Base-by-base conservation (phyloP, 345 rosid genomes). In the Populus nigra region DNA sequence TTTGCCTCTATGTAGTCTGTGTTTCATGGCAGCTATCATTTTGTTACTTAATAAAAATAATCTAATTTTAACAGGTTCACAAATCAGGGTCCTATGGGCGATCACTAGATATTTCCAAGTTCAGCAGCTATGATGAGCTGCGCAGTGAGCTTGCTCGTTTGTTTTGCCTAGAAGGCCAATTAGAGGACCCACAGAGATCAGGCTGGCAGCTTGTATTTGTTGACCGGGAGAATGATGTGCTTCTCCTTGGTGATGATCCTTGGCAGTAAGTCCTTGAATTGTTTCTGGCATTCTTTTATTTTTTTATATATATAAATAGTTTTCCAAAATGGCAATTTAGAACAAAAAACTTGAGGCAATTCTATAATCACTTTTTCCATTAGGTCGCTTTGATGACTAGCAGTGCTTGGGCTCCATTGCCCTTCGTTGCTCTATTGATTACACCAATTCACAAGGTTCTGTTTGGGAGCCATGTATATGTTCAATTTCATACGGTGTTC, bases 171-270 rank as follows among this genome's bases (percentile, higher is more conserved):
- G 94, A 89, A 88, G 97, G 97, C 79, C 82, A 86, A 81, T 87
- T 89, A 65, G 97, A 92, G 86, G 86, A 89, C 85, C 90, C 97
- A 83, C 85, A 82, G 82, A 90, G 97, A 90, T 92, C 94, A 90
- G 94, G 94, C 94, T 92, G 97, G 97, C 94, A 92, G 97, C 97
- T 92, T 90, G 94, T 90, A 89, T 92, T 92, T 71, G 92, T 90
- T 68, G 94, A 92, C 91, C 86, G 91, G 97, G 94, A 92, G 90
- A 86, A 90, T 81, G 97, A 92, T 78, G 86, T 87, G 66, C 97
- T 92, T 89, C 97, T 92, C 90, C 97, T 90, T 84, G 97, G 94
- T 79, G 94, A 92, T 43, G 97, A 89, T 83, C 97, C 97, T 1
- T 92, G 97, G 97, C 90, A 90, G 94, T 92, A 81, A 85, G 94